Percentiles rank a stretch among this genome's conserved stretches.
Evolutionary conservation across 805 yeast species (phyloP).

Genomic region (Blastobotrys parvus): DNA sequence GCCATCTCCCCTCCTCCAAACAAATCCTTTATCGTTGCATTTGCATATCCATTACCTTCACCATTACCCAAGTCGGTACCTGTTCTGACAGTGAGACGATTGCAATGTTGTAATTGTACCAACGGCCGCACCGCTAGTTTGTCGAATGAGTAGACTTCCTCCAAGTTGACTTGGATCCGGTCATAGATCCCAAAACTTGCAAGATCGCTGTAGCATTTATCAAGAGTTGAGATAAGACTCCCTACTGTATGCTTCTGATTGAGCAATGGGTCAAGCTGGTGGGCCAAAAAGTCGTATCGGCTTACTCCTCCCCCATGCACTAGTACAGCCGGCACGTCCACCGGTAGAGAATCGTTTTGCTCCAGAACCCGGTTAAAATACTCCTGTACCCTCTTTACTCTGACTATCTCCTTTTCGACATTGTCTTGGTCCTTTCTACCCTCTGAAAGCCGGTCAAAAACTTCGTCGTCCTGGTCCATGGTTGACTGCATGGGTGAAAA

Average conservation of each 20-base stretch:
- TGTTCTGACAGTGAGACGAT: constrained; percentile 71
- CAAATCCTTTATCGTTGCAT: constrained; percentile 54
- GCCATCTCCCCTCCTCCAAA: constrained; percentile 65
- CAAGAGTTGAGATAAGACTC: constrained; percentile 22
- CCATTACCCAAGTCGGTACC: constrained; percentile 97
- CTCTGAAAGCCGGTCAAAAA: not conserved
- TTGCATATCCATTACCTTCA: constrained; percentile 90
- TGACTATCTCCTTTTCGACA: not conserved
- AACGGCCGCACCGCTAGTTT: constrained; percentile 17
- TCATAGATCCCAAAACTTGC: constrained; percentile 25
- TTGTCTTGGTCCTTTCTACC: not conserved
- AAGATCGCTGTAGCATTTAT: constrained; percentile 23
- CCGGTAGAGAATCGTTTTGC: constrained; percentile 23
- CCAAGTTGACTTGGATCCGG: constrained; percentile 19
- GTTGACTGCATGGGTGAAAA: not conserved
- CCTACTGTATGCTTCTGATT: constrained; percentile 13
- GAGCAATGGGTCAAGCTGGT: constrained; percentile 28
- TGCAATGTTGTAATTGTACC: constrained; percentile 26
- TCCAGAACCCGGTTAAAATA: constrained; percentile 5
- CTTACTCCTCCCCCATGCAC: constrained; percentile 30
- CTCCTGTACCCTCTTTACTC: not conserved
- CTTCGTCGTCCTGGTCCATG: not conserved
- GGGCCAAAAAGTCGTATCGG: constrained; percentile 21
- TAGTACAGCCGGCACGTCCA: constrained; percentile 19
- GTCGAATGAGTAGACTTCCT: constrained; percentile 12